Percentiles rank a stretch among this genome's conserved stretches.
phyloP scores from a whole-genome alignment of 2,329 filamentous ascomycete species.

The Paraphaeosphaeria minitans region DNA sequence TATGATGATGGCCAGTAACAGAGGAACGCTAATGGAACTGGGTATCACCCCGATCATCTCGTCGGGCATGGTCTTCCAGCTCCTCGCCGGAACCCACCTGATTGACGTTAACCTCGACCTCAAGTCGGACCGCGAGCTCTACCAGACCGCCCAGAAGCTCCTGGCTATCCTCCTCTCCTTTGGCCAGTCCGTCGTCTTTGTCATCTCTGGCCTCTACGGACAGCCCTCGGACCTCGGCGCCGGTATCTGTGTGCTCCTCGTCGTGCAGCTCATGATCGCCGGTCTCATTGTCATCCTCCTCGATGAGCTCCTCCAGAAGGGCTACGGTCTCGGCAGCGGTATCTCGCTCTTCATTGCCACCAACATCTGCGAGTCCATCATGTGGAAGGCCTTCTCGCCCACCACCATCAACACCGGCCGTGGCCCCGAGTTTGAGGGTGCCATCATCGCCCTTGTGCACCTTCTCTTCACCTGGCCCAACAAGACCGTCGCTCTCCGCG shows the following conservation, averaged over 20 bases:
- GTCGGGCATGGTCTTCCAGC: conserved; percentile 99
- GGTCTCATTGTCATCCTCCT: conserved; percentile 99
- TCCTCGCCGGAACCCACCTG: conserved; percentile 97
- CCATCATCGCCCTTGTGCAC: conserved; percentile 97
- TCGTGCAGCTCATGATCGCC: conserved; percentile 96
- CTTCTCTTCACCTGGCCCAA: conserved; percentile 97
- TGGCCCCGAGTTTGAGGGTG: conserved; percentile 98
- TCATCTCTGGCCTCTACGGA: conserved; percentile 92
- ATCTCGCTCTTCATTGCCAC: conserved; percentile 99
- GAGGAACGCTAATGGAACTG: conserved; percentile 93
- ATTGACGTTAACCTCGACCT: conserved; percentile 99
- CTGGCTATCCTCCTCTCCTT: conserved; percentile 93
- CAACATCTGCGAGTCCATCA: conserved; percentile 99
- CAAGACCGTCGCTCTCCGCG: conserved; percentile 97
- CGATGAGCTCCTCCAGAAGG: conserved; percentile 98
- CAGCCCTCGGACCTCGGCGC: conserved; percentile 95
- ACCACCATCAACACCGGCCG: conserved; percentile 99
- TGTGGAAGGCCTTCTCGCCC: conserved; percentile 99
- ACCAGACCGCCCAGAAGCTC: conserved; percentile 98
- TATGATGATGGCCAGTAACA: conserved; percentile 99
- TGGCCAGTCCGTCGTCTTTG: conserved; percentile 96
- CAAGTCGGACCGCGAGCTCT: conserved; percentile 99
- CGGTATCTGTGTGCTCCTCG: conserved; percentile 96
- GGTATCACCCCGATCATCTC: conserved; percentile 98
- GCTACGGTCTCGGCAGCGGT: conserved; percentile 96